Percentiles rank a stretch among this genome's conserved stretches.
phyloP scores from a whole-genome alignment of 805 yeast species.

The Kuraishia molischiana region DNA sequence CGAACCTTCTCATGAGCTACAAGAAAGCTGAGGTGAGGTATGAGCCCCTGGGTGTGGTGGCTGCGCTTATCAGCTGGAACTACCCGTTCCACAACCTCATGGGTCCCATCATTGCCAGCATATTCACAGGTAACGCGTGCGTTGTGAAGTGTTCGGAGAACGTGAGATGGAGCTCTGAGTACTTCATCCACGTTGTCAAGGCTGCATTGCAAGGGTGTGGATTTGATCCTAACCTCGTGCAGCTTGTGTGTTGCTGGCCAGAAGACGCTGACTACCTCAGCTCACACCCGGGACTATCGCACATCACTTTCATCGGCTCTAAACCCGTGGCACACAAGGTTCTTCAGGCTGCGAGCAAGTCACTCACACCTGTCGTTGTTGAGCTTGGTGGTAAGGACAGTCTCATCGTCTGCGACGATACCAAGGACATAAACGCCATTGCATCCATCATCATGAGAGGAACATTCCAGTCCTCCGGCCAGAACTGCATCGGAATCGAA shows the following conservation, averaged over 20 bases:
- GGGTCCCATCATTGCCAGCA: slow-evolving; percentile 85
- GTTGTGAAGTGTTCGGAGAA: slow-evolving; percentile 93
- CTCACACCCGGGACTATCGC: slow-evolving; percentile 71
- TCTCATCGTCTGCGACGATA: slow-evolving; percentile 77
- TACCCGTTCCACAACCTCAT: slow-evolving; percentile 91
- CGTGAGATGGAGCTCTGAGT: slow-evolving; percentile 88
- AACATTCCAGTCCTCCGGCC: slow-evolving; percentile 95
- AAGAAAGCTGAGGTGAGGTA: slow-evolving; percentile 91
- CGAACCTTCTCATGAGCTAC: slow-evolving; percentile 76
- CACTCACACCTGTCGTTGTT: slow-evolving; percentile 90
- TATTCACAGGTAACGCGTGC: slow-evolving; percentile 87
- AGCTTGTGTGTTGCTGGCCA: slow-evolving; percentile 83
- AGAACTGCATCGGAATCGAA: slow-evolving; percentile 96
- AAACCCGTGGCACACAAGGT: slow-evolving; percentile 89
- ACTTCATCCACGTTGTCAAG: slow-evolving; percentile 64
- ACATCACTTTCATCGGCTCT: slow-evolving; percentile 95
- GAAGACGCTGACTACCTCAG: slow-evolving; percentile 82
- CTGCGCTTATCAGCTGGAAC: slow-evolving; percentile 94
- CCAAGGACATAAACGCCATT: slow-evolving; percentile 34
- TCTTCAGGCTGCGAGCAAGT: slow-evolving; percentile 68
- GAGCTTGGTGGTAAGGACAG: slow-evolving; percentile 98
- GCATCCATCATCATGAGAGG: slow-evolving; percentile 90
- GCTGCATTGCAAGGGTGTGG: slow-evolving; percentile 67
- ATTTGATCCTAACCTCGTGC: slow-evolving; percentile 74
- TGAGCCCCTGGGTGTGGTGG: slow-evolving; percentile 84